Percentiles rank a stretch among this genome's conserved stretches.
Evolutionary conservation across 805 yeast genomes (phyloP).

Genomic region (Ogataea minuta): DNA sequence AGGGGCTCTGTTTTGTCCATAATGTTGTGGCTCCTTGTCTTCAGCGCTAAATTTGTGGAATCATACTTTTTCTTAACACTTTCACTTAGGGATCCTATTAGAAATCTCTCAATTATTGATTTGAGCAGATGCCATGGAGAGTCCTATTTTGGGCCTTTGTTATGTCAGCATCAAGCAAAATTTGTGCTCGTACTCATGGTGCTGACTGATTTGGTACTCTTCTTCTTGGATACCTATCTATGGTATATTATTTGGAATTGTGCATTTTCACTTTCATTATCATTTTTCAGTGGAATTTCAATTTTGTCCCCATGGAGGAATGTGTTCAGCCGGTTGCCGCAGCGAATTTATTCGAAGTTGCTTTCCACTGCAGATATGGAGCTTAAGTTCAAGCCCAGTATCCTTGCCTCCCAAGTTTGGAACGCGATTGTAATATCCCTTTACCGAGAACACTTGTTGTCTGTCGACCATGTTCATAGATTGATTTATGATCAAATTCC

Average conservation of each 20-base stretch:
- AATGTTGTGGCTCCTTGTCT: slow-evolving; percentile 47
- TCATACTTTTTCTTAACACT: slow-evolving; percentile 54
- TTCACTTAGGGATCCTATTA: slow-evolving; percentile 50
- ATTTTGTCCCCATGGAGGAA: slow-evolving; percentile 60
- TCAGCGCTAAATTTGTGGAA: slow-evolving; percentile 49
- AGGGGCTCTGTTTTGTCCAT: slow-evolving; percentile 41
- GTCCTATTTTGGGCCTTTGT: slow-evolving; percentile 36
- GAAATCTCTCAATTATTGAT: slow-evolving; percentile 45
- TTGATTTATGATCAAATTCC: slow-evolving; percentile 43
- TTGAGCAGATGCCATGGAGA: slow-evolving; percentile 46
- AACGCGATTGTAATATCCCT: slow-evolving; percentile 52
- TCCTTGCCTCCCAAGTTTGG: slow-evolving; percentile 50
- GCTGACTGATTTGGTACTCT: slow-evolving; percentile 46
- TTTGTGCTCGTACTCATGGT: slow-evolving; percentile 42
- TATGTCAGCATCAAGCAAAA: slow-evolving; percentile 43
- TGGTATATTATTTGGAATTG: slow-evolving; percentile 61
- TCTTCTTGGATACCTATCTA: slow-evolving; percentile 53
- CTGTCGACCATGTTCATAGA: slow-evolving; percentile 46
- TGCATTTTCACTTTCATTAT: slow-evolving; percentile 45
- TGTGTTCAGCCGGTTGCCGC: slow-evolving; percentile 49
- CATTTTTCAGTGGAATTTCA: slow-evolving; percentile 52
- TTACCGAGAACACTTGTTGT: slow-evolving; percentile 52
- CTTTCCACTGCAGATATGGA: slow-evolving; percentile 45
- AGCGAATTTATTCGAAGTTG: slow-evolving; percentile 48
- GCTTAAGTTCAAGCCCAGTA: slow-evolving; percentile 40